Conservation (phyloP, 2,329 filamentous ascomycete genomes). For the Xylariaceae sp. region DNA sequence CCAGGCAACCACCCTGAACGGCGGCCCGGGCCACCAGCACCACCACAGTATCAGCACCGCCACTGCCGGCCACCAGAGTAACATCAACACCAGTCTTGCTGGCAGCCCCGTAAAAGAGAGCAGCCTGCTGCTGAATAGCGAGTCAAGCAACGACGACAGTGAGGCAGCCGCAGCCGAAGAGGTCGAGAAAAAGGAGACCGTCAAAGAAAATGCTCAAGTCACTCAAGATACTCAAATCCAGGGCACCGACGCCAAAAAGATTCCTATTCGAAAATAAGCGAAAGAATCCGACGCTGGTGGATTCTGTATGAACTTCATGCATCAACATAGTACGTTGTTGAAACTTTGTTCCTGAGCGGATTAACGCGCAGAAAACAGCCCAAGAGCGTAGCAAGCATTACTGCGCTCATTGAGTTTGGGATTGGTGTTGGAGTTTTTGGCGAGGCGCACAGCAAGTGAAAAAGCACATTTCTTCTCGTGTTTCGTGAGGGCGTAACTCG, state of each 20-base stretch:
- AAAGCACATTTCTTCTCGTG: not conserved
- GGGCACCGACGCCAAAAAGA: conserved; percentile 48
- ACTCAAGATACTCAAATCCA: conserved; percentile 29
- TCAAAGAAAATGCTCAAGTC: conserved; percentile 31
- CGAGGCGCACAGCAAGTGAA: conserved; percentile 5
- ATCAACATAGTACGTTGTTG: not conserved
- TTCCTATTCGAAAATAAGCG: conserved; percentile 58
- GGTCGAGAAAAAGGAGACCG: too few relatives aligned
- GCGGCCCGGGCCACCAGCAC: conserved; percentile 33
- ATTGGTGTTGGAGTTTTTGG: conserved; percentile 5
- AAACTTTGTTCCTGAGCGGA: not conserved
- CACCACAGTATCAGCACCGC: conserved; percentile 33
- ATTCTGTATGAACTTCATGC: not conserved
- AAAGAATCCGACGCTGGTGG: not conserved
- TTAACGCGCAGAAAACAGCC: not conserved
- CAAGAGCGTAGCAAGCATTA: not conserved
- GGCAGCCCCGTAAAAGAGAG: conserved; percentile 87
- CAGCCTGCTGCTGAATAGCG: conserved; percentile 78
- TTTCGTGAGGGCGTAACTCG: not conserved
- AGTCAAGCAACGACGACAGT: conserved; percentile 60
- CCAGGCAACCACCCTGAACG: conserved; percentile 38
- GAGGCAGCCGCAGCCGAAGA: conserved; percentile 35
- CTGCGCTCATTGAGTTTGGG: not conserved
- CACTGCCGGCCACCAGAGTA: conserved; percentile 40
- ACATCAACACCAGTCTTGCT: conserved; percentile 36